Base-by-base conservation (phyloP, 257 asterid genomes). In the Solanum infundibuliforme region DNA sequence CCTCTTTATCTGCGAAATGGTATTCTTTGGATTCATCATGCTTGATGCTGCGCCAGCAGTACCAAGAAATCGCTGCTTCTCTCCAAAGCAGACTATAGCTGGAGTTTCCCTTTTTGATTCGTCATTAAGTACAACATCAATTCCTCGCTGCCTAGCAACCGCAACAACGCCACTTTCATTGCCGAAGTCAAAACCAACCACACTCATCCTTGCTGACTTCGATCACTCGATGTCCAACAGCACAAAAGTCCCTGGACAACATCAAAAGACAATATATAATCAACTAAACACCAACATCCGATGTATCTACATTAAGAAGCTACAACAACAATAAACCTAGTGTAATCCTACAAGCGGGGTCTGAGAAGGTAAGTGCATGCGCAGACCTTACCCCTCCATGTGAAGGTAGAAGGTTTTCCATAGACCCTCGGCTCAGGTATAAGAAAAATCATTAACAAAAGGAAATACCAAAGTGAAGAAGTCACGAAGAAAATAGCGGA, bases 11-110 rank as follows among this genome's bases (percentile, higher is more conserved):
- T 97, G 99, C 38, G 99, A 95, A 83, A 97, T 92, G 23, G 99
- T 95, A 68, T 93, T 97, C 69, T 97, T 95, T 0, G 98, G 99
- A 87, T 97, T 97, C 98, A 94, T 97, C 99, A 93, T 77, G 87
- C 98, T 97, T 6, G 99, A 90, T 21, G 99, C 98, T 82, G 99
- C 98, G 55, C 99, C 99, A 12, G 99, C 98, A 5, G 98, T 97
- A 23, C 99, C 98, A 20, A 97, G 98, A 89, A 97, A 97, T 29
- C 99, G 92, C 87, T 97, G 98, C 91, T 97, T 97, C 41, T 97
- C 98, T 8, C 99, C 98, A 73, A 97, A 97, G 89, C 98, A 97
- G 32, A 97, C 99, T 62, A 97, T 8, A 18, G 98, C 93, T 62
- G 99, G 98, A 11, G 99, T 97, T 87, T 94, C 96, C 31, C 99